Base-by-base conservation (phyloP, 352 stramenopile species). In the Pythium rhizo-oryzae region DNA sequence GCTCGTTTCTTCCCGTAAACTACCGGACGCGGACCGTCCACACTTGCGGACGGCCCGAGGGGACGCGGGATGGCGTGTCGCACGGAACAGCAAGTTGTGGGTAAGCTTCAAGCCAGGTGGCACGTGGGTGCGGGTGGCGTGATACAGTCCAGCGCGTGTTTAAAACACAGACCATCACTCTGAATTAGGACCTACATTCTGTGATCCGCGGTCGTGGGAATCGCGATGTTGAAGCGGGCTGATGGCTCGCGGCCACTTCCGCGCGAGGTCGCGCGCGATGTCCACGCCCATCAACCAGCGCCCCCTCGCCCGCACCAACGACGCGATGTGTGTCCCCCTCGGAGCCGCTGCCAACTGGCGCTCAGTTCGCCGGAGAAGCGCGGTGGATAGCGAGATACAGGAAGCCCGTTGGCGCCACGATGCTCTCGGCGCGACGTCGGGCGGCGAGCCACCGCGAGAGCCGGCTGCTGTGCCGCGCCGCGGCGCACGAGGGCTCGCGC, bases 111-210 rank as follows among this genome's bases (percentile, higher is more conserved):
- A 56, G 50, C 50, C 50, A 56, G 8, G 6, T 23, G 12, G 50
- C 50, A 43, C 37, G n/a, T n/a, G n/a, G n/a, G n/a, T n/a, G 11
- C 28, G 39, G 39, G 9, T 46, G 39, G 16, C 39, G 39, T 21
- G 9, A 51, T 23, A 21, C 44, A 51, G 44, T 23, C 25, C 23
- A 44, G 28, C 52, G 7, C 41, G 25, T 8, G 52, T 59, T 44
- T 59, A 44, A 46, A 23, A 59, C 52, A 59, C 15, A 25, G 24
- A 41, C 52, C 25, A 59, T 59, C 52, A 59, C 52, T 59, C 52
- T 28, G 6, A 44, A 13, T 30, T 16, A 44, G 11, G 9, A 57
- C 50, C 50, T 19, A 35, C 28, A 59, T 28, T 44, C 52, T 59
- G 25, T 43, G 37, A 43, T 15, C 15, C 15, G 37, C n/a, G n/a